These are phyloP conservation scores for Scedosporium aurantiacum DNA, from an alignment of 2,329 filamentous ascomycete genomes.

Conservation along the genomic window DNA sequence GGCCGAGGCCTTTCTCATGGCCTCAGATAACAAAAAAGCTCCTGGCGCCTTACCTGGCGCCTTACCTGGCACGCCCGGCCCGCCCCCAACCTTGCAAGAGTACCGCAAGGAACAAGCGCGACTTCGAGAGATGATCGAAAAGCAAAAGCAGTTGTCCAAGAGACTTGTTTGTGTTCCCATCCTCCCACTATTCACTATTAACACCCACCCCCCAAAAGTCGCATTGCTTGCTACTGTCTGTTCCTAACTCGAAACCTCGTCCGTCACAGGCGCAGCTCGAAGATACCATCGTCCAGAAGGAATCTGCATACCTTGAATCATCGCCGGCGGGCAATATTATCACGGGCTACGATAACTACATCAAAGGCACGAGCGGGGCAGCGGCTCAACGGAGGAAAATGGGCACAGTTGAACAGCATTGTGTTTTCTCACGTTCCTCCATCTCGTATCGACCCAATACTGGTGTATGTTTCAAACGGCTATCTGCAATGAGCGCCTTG, in stretches of 20 bases:
- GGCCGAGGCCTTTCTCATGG: background rate
- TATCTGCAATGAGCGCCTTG: no score
- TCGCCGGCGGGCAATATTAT: conserved; percentile 90
- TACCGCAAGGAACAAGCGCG: conserved; percentile 39
- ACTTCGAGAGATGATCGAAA: conserved; percentile 36
- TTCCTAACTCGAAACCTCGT: conserved; percentile 10
- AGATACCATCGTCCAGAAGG: conserved; percentile 72
- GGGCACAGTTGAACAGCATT: conserved; percentile 55
- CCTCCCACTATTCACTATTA: background rate
- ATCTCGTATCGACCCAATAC: conserved; percentile 44
- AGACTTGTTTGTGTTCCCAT: conserved; percentile 21
- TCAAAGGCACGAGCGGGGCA: conserved; percentile 68
- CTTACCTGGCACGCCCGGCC: conserved; percentile 9
- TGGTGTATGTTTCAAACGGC: conserved; percentile 19
- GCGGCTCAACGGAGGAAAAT: conserved; percentile 53
- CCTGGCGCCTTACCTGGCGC: background rate
- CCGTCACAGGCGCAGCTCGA: conserved; percentile 38
- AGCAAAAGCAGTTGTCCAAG: conserved; percentile 25
- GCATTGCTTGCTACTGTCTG: conserved; percentile 16
- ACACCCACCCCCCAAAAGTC: conserved; percentile 14
- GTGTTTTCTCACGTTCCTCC: conserved; percentile 61
- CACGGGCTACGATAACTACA: conserved; percentile 94
- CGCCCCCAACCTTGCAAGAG: conserved; percentile 29
- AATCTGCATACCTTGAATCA: conserved; percentile 82
- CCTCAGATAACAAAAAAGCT: conserved; percentile 1